A percentile compares a stretch with the other conserved stretches of the same genome.
Conservation (phyloP, 2,329 filamentous ascomycete species). For the Dactylellina haptotyla region DNA sequence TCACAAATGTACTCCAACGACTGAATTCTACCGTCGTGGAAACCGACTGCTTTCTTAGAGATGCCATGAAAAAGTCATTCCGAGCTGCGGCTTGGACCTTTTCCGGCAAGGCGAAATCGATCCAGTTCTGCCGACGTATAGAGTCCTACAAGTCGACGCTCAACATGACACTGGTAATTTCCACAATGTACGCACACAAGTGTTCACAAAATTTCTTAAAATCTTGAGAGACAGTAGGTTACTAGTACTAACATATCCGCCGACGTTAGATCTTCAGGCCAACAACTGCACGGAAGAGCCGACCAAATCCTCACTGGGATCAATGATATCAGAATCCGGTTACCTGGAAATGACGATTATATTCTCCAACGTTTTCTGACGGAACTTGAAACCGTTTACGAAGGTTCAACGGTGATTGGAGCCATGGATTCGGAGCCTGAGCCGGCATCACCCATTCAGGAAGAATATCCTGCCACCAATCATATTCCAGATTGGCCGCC, state of each 20-base stretch:
- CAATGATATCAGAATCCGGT: neutral
- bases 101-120: conserved; percentile 9
- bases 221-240: neutral
- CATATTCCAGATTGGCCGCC: no score
- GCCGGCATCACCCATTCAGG: no score
- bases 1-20: conserved; percentile 2
- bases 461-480: no score
- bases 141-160: conserved; percentile 22
- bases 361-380: conserved; percentile 7
- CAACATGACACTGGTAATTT: conserved; percentile 5
- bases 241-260: no score
- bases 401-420: neutral
- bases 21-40: conserved; percentile 8
- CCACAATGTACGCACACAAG: neutral
- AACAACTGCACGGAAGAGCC: neutral
- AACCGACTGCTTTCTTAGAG: conserved; percentile 13
- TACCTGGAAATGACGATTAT: neutral
- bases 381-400: conserved; percentile 21
- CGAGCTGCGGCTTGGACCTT: conserved; percentile 1
- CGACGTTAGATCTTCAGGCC: conserved; percentile 22
- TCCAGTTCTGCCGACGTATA: conserved; percentile 2
- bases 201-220: neutral
- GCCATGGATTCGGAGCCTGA: neutral
- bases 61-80: conserved; percentile 1
- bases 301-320: conserved; percentile 12